Evolutionary conservation across 1,284 basidiomycete genomes (phyloP), one percentile per base, ranked within the genome.

Genomic region (Cryptococcus neoformans): DNA sequence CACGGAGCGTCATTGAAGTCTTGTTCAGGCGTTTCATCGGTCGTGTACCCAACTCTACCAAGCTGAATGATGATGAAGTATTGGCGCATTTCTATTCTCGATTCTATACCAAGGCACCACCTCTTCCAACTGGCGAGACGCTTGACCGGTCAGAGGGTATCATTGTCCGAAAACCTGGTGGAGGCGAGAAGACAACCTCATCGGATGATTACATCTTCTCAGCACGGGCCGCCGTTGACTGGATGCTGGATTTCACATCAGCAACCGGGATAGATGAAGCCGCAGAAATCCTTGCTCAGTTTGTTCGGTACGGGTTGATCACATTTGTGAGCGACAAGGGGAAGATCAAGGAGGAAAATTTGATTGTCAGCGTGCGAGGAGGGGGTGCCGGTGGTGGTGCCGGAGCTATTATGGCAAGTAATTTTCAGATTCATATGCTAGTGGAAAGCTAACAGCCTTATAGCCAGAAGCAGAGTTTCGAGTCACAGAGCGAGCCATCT

Each of bases 241-340:
- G 96, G 96, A 85, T 99, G 53, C 90, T 92, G 73, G 94, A 99
- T 77, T 98, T 93, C 66, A 94, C 95, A 0, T 97, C 95, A 0
- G 90, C 95, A 46, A 92, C 94, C 50, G 94, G 93, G 21, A 82
- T 91, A 53, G 96, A 99, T 72, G 96, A 99, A 77, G 95, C 93
- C 0, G 92, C 92, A 21, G 96, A 99, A 80, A 88, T 98, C 82
- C 87, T 90, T 4, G 96, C 93, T 1, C 96, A 99, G 72, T 98
- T 99, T 70, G 93, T 98, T 48, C 87, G 96, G 44, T 95, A 96
- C 69, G 92, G 92, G 41, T 85, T 95, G 64, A 89, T 99, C 75
- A 79, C 81, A 10, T 81, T 98, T 40, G 90, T 95, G 59, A 62
- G 68, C 40, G 82, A 83, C 67, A 78, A 77, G 57, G 77, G 78